phyloP scores from a whole-genome alignment of 1,284 basidiomycete species.

The Heterobasidion irregulare region DNA sequence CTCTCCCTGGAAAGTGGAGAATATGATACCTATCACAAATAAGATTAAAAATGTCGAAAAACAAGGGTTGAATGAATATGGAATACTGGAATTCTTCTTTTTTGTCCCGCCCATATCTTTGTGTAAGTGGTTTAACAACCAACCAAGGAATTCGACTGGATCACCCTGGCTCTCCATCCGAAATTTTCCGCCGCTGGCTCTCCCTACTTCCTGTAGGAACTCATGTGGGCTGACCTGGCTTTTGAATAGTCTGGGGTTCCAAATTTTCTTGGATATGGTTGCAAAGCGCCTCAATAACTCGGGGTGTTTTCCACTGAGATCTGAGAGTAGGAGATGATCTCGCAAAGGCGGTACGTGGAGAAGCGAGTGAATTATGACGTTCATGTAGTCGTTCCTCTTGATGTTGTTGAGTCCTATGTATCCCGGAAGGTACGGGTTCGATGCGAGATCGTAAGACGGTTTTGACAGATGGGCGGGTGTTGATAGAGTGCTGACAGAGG shows the following conservation, averaged over 20 bases:
- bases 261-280: slow-evolving; percentile 82
- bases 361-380: slow-evolving; percentile 92
- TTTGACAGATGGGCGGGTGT: slow-evolving; percentile 56
- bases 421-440: slow-evolving; percentile 83
- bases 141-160: slow-evolving; percentile 93
- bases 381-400: slow-evolving; percentile 95
- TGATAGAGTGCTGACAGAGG: slow-evolving; percentile 43
- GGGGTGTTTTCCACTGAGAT: slow-evolving; percentile 63
- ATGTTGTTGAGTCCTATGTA: slow-evolving; percentile 98
- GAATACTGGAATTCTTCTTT: slow-evolving; percentile 75
- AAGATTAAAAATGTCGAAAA: slow-evolving; percentile 5
- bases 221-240: slow-evolving; percentile 98
- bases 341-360: slow-evolving; percentile 88
- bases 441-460: slow-evolving; percentile 78
- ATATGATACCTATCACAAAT: slow-evolving; percentile 67
- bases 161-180: slow-evolving; percentile 91
- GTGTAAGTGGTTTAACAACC: slow-evolving; percentile 92
- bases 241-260: slow-evolving; percentile 96
- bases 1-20: slow-evolving; percentile 91
- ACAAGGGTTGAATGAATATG: not conserved
- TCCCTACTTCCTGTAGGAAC: slow-evolving; percentile 92
- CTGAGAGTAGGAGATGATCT: slow-evolving; percentile 77
- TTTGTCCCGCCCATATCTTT: slow-evolving; percentile 86
- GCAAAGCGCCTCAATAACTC: slow-evolving; percentile 88
- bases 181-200: slow-evolving; percentile 84